Base-by-base conservation (phyloP, 2,329 filamentous ascomycete species). In the Phialophora macrospora region DNA sequence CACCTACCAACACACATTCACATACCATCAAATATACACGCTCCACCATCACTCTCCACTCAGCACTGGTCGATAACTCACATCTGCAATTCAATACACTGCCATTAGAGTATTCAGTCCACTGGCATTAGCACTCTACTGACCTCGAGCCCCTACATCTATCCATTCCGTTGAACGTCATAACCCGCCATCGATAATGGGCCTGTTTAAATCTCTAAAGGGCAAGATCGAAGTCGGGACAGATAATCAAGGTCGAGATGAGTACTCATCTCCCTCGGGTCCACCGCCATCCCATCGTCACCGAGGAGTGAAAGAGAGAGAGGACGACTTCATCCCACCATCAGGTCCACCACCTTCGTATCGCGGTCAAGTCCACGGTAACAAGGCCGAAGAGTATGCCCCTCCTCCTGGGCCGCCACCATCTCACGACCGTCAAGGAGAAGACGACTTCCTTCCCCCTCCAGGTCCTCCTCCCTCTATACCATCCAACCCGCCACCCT, bases 401-500 rank as follows among this genome's bases (percentile, higher is more conserved):
- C 72, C 26, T 52, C 69, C 48, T 6, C n/a, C 2, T 9, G 20
- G 48, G 4, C 48, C 48, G 24, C 67, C 64, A 17, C 51, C 51
- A 6, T 24, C 46, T 20, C 30, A 30, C 62, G 17, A 55, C 26
- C 26, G 26, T 11, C 26, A 17, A 26, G 28, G 24, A 7, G 62
- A 38, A 60, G 71, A 49, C 22, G 44, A 38, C 28, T 62, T 55
- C 48, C 26, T 44, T 8, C 64, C 64, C n/a, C 68, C 68, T 58
- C 59, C 63, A 34, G 55, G 64, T 24, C 63, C 68, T 28, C 59
- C 71, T 44, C 5, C 38, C 38, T 8, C 38, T 44, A 4, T 2
- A 17, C 17, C 38, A 41, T 41, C 38, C 22, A 75, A 78, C 26
- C 84, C 85, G 14, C 85, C 85, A 20, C 82, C 84, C 28, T 87